These are phyloP conservation scores for Nowakowskiella sp. DNA, from an alignment of 192 early-diverging fungal genomes.

Conservation along the genomic window DNA sequence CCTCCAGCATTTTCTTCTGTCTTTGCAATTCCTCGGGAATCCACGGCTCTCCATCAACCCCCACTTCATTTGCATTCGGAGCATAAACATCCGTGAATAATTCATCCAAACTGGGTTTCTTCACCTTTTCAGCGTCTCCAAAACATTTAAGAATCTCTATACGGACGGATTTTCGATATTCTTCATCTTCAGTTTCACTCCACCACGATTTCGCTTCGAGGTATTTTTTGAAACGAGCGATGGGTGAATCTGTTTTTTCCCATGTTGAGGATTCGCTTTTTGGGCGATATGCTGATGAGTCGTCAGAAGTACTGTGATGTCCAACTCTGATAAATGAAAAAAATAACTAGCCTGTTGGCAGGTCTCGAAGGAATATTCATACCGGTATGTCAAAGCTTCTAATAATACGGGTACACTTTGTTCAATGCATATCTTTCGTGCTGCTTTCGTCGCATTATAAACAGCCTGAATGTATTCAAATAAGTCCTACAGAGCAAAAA, in stretches of 20 bases:
- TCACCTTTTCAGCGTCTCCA: slow-evolving; percentile 71
- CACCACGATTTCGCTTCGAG: slow-evolving; percentile 79
- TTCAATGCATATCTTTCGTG: slow-evolving; percentile 72
- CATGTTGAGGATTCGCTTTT: slow-evolving; percentile 87
- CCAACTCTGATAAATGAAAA: slow-evolving; percentile 44
- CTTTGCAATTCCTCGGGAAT: slow-evolving; percentile 47
- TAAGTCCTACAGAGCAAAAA: not conserved
- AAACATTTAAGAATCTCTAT: slow-evolving; percentile 75
- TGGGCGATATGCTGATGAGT: slow-evolving; percentile 90
- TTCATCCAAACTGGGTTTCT: slow-evolving; percentile 76
- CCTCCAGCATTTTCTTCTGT: slow-evolving; percentile 65
- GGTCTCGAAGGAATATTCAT: not conserved
- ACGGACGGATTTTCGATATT: slow-evolving; percentile 50
- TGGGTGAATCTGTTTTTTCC: slow-evolving; percentile 79
- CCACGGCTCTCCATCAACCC: slow-evolving; percentile 47
- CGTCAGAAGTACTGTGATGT: slow-evolving; percentile 97
- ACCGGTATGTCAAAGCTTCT: slow-evolving; percentile 97
- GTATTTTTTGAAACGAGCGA: slow-evolving; percentile 84
- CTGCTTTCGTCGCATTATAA: slow-evolving; percentile 84
- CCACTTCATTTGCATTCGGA: no score
- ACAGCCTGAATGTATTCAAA: slow-evolving; percentile 53
- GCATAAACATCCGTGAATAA: slow-evolving; percentile 94
- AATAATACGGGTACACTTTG: slow-evolving; percentile 85
- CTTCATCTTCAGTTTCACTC: slow-evolving; percentile 62
- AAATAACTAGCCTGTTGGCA: not conserved